These are phyloP conservation scores for Penicillium taxi DNA, from an alignment of 495 filamentous ascomycete species.

Conservation along the genomic window DNA sequence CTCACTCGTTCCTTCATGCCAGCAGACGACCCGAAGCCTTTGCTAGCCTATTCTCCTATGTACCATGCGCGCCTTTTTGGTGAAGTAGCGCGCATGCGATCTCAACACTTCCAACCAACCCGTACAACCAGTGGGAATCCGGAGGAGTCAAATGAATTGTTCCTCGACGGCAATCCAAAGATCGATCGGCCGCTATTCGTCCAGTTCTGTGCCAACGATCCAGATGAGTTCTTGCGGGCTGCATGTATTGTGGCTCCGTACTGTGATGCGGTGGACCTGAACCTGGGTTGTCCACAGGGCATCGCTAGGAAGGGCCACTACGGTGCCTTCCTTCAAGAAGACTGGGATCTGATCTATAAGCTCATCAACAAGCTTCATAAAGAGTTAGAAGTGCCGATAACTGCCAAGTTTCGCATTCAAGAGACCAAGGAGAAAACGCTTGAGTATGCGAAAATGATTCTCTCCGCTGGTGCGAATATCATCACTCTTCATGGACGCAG, in stretches of 20 bases:
- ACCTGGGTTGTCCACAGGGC: slow-evolving; percentile 95
- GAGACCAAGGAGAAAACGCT: slow-evolving; percentile 81
- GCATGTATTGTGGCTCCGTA: slow-evolving; percentile 68
- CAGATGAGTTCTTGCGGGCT: slow-evolving; percentile 65
- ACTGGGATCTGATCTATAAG: slow-evolving; percentile 70
- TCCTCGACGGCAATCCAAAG: slow-evolving; percentile 77
- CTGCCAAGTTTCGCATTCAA: slow-evolving; percentile 88
- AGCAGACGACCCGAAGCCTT: slow-evolving; percentile 43
- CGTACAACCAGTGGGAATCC: slow-evolving; percentile 29
- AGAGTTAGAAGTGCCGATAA: slow-evolving; percentile 69
- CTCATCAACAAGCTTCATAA: slow-evolving; percentile 72
- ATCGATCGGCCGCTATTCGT: slow-evolving; percentile 86
- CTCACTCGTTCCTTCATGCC: slow-evolving; percentile 85
- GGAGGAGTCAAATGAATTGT: slow-evolving; percentile 27
- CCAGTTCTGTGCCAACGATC: slow-evolving; percentile 92
- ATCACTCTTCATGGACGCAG: slow-evolving; percentile 85
- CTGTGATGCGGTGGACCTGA: slow-evolving; percentile 94
- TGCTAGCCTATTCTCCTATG: slow-evolving; percentile 91
- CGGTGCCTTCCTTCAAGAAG: slow-evolving; percentile 90
- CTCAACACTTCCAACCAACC: slow-evolving; percentile 66
- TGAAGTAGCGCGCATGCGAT: slow-evolving; percentile 65
- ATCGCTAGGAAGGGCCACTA: slow-evolving; percentile 88
- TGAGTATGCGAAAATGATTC: slow-evolving; percentile 80
- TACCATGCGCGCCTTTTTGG: slow-evolving; percentile 80
- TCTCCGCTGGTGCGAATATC: slow-evolving; percentile 84